These are phyloP conservation scores for Paspalum notatum DNA, from an alignment of 176 grass and related monocot genomes.

Conservation along the genomic window DNA sequence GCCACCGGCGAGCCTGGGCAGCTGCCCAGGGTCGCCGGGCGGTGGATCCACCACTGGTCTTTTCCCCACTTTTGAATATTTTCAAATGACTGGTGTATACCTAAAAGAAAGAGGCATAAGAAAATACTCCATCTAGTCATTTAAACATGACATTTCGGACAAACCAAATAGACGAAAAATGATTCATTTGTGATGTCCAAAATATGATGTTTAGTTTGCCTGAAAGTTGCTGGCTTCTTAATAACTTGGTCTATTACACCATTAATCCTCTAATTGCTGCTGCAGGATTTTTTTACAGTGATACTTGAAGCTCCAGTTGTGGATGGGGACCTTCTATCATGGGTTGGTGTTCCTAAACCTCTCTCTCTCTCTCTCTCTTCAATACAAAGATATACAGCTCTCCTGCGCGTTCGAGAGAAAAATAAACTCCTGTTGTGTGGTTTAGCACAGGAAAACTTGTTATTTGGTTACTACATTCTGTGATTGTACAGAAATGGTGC, in stretches of 20 bases:
- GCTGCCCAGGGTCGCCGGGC: no score
- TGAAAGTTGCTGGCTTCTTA: constrained; percentile 3
- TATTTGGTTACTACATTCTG: not conserved
- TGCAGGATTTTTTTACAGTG: constrained; percentile 69
- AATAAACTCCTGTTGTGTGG: not conserved
- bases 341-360: constrained; percentile 50
- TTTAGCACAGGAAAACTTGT: not conserved
- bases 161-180: no score
- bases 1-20: no score
- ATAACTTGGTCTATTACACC: not conserved
- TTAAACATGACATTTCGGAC: no score
- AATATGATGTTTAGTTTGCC: not conserved
- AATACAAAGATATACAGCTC: no score
- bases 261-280: not conserved
- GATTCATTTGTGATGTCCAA: no score
- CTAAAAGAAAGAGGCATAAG: not conserved
- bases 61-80: not conserved
- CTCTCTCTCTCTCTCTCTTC: not conserved
- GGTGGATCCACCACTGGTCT: no score
- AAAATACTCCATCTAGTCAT: not conserved
- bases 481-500: not conserved
- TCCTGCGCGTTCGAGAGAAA: no score
- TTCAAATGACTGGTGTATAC: not conserved
- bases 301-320: constrained; percentile 60
- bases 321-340: constrained; percentile 72